Evolutionary conservation across 768 basidiomycete species (phyloP).

Genomic region (Boletus eberwhitei): DNA sequence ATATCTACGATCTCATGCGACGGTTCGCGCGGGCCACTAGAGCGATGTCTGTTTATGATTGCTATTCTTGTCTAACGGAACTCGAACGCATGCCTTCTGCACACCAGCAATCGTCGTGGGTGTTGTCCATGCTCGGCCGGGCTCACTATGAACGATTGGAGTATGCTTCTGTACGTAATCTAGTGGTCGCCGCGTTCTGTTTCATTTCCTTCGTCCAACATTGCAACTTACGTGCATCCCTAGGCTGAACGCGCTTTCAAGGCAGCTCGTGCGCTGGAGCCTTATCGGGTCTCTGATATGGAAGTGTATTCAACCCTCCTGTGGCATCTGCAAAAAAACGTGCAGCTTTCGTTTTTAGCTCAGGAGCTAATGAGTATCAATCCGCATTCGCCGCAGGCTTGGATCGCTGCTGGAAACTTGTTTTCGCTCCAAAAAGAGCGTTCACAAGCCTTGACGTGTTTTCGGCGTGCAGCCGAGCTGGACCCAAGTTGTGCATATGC

Average conservation of each 20-base stretch:
- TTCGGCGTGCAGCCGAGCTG: conserved; percentile 85
- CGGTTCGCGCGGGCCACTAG: conserved; percentile 79
- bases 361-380: conserved; percentile 87
- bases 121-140: conserved; percentile 78
- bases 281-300: conserved; percentile 90
- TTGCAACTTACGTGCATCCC: conserved; percentile 18
- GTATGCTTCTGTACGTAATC: conserved; percentile 74
- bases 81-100: conserved; percentile 71
- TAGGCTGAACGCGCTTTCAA: conserved; percentile 91
- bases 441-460: conserved; percentile 89
- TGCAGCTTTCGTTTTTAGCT: conserved; percentile 86
- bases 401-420: conserved; percentile 96
- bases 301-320: conserved; percentile 94
- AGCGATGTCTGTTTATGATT: conserved; percentile 73
- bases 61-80: conserved; percentile 67
- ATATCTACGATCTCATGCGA: conserved; percentile 77
- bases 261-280: conserved; percentile 75
- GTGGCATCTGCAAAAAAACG: conserved; percentile 87
- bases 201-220: conserved; percentile 13
- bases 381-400: conserved; percentile 80
- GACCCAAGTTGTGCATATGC: conserved; percentile 93
- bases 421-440: conserved; percentile 96
- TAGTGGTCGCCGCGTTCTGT: conserved; percentile 5
- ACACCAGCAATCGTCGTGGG: conserved; percentile 74
- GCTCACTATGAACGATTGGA: conserved; percentile 89